Conservation (phyloP, 352 stramenopile species). For the Lagenidium giganteum region DNA sequence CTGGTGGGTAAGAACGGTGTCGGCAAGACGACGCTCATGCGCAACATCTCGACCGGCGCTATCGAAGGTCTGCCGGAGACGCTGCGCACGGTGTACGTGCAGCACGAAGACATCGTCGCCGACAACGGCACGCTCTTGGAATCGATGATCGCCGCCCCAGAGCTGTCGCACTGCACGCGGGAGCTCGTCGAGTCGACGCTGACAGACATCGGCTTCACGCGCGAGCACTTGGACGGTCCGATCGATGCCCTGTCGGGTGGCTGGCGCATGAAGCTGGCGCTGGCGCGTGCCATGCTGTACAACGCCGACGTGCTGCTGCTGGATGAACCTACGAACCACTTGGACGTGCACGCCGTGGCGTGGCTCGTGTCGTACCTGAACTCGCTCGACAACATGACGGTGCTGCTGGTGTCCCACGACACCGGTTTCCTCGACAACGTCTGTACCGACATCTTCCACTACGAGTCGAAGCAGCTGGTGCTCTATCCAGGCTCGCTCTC, state of each 20-base stretch:
- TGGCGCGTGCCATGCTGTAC: conserved; percentile 92
- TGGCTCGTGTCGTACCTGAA: conserved; percentile 98
- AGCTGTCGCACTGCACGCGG: conserved; percentile 69
- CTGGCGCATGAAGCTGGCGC: conserved; percentile 97
- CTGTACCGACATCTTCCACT: conserved; percentile 96
- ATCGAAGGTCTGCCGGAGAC: conserved; percentile 89
- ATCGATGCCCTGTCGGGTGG: conserved; percentile 93
- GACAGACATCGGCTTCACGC: conserved; percentile 90
- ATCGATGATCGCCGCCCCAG: conserved; percentile 53
- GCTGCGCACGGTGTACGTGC: conserved; percentile 95
- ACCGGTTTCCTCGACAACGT: conserved; percentile 96
- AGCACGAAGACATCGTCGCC: conserved; percentile 94
- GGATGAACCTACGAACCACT: conserved; percentile 94
- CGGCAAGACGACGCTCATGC: conserved; percentile 96
- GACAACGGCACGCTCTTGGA: conserved; percentile 75
- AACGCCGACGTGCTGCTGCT: conserved; percentile 95
- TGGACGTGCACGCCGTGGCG: conserved; percentile 96
- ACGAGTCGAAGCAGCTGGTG: conserved; percentile 95
- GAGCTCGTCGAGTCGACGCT: conserved; percentile 82
- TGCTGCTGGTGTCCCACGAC: conserved; percentile 97
- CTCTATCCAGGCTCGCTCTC: conserved; percentile 87
- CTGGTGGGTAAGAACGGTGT: conserved; percentile 96
- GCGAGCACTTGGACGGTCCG: conserved; percentile 89
- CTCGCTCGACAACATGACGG: conserved; percentile 92
- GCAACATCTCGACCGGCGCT: conserved; percentile 84